A percentile compares a stretch with the other conserved stretches of the same genome.
Conservation (phyloP, 2,329 filamentous ascomycete genomes). For the Monilinia vaccinii-corymbosi region DNA sequence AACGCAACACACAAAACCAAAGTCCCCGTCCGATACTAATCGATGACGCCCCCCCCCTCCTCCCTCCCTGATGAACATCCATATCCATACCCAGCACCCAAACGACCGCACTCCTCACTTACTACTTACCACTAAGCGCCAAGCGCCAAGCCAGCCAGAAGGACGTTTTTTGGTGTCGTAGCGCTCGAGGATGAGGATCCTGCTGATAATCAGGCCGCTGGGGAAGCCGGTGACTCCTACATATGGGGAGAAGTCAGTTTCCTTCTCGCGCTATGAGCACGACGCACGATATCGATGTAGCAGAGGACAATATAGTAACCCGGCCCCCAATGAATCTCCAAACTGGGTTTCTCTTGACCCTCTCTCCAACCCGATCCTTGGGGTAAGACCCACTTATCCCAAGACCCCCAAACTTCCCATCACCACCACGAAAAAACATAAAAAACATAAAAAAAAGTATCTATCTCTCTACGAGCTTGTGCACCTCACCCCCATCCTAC, state of each 20-base stretch:
- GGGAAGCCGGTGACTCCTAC: slow-evolving; percentile 33
- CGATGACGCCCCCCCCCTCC: slow-evolving; percentile 27
- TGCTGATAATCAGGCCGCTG: slow-evolving; percentile 30
- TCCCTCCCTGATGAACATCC: too few species aligned
- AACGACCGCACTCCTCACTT: slow-evolving; percentile 32
- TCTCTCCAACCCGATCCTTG: slow-evolving; percentile 30
- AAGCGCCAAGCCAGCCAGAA: slow-evolving; percentile 28
- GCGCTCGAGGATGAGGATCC: slow-evolving; percentile 31
- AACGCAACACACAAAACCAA: slow-evolving; percentile 35
- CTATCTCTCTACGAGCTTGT: background rate
- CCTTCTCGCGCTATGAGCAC: slow-evolving; percentile 35
- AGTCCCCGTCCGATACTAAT: slow-evolving; percentile 35
- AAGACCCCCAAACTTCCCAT: slow-evolving; percentile 28
- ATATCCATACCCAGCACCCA: slow-evolving; percentile 32
- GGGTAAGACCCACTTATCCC: slow-evolving; percentile 32
- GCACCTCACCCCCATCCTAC: background rate
- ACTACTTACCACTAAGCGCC: too few species aligned
- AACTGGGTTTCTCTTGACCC: slow-evolving; percentile 28
- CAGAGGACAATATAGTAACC: slow-evolving; percentile 35
- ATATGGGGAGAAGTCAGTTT: slow-evolving; percentile 34
- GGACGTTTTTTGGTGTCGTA: slow-evolving; percentile 25
- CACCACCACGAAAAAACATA: slow-evolving; percentile 30
- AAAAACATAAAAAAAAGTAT: slow-evolving; percentile 34
- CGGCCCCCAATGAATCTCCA: slow-evolving; percentile 37
- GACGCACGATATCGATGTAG: too few species aligned